These are phyloP conservation scores for Mycothermus thermophilus DNA, from an alignment of 495 filamentous ascomycete genomes.

Conservation along the genomic window DNA sequence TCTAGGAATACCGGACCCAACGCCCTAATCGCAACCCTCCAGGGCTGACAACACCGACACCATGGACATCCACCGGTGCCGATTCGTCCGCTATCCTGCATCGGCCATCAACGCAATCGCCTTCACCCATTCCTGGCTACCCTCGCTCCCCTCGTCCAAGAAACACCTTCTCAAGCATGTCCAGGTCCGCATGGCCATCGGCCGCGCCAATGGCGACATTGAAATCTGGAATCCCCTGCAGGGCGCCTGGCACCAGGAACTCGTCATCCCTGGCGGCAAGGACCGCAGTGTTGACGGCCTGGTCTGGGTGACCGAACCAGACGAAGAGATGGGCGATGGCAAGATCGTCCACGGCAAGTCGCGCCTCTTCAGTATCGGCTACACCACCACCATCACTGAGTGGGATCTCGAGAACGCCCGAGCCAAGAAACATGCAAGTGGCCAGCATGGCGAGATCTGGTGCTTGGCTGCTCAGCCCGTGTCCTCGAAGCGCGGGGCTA, in stretches of 20 bases:
- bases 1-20: constrained; percentile 3
- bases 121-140: constrained; percentile 69
- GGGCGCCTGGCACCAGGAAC: constrained; percentile 83
- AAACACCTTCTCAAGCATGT: constrained; percentile 33
- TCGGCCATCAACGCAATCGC: constrained; percentile 88
- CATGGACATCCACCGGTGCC: constrained; percentile 96
- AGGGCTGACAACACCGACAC: constrained; percentile 12
- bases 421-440: constrained; percentile 68
- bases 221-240: constrained; percentile 93
- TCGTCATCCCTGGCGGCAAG: constrained; percentile 66
- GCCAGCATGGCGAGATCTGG: constrained; percentile 94
- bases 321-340: constrained; percentile 47
- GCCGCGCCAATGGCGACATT: constrained; percentile 88
- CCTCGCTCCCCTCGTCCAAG: constrained; percentile 44
- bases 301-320: constrained; percentile 80
- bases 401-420: constrained; percentile 75
- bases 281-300: constrained; percentile 82
- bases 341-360: constrained; percentile 54
- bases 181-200: constrained; percentile 65
- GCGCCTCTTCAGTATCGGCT: constrained; percentile 92
- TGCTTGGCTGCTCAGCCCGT: constrained; percentile 79
- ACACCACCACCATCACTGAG: constrained; percentile 80
- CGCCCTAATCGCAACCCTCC: constrained; percentile 1
- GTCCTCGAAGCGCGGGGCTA: constrained; percentile 4
- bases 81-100: constrained; percentile 89